These are phyloP conservation scores for Fusarium incarnatum DNA, from an alignment of 2,329 filamentous ascomycete species.

Conservation along the genomic window DNA sequence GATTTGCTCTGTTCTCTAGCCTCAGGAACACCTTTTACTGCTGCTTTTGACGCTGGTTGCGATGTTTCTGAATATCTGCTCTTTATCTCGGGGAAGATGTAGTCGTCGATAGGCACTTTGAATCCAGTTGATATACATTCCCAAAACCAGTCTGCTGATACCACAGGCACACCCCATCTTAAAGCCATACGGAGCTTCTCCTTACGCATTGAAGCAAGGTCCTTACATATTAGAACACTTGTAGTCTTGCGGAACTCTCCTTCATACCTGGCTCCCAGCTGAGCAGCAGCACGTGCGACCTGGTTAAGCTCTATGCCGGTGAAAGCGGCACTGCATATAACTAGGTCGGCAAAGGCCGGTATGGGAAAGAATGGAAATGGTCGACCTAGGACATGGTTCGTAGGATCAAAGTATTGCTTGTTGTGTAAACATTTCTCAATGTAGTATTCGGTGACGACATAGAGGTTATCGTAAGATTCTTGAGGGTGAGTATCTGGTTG, in stretches of 20 bases:
- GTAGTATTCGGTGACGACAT: conserved; percentile 88
- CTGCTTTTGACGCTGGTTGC: conserved; percentile 14
- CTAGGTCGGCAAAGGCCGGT: conserved; percentile 74
- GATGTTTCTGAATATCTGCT: conserved; percentile 43
- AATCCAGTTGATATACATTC: conserved; percentile 74
- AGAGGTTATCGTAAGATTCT: conserved; percentile 53
- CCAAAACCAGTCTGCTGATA: conserved; percentile 87
- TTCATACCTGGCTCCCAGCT: conserved; percentile 84
- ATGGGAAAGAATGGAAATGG: conserved; percentile 81
- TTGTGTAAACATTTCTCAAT: conserved; percentile 87
- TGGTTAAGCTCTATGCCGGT: conserved; percentile 87
- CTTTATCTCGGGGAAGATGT: conserved; percentile 61
- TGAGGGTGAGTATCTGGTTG: conserved; percentile 59
- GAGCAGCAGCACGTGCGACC: conserved; percentile 77
- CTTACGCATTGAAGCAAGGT: conserved; percentile 65
- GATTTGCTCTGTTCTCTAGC: conserved; percentile 18
- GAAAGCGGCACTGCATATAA: conserved; percentile 85
- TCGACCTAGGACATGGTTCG: conserved; percentile 76
- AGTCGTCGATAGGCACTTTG: conserved; percentile 59
- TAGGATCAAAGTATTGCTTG: conserved; percentile 76
- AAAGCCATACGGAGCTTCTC: conserved; percentile 85
- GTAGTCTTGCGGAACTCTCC: conserved; percentile 78
- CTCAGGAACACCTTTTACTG: conserved; percentile 7
- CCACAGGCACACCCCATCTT: conserved; percentile 82
- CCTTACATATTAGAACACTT: conserved; percentile 82